Evolutionary conservation across 257 asterid genomes (phyloP).

Genomic region (Anisodus acutangulus): DNA sequence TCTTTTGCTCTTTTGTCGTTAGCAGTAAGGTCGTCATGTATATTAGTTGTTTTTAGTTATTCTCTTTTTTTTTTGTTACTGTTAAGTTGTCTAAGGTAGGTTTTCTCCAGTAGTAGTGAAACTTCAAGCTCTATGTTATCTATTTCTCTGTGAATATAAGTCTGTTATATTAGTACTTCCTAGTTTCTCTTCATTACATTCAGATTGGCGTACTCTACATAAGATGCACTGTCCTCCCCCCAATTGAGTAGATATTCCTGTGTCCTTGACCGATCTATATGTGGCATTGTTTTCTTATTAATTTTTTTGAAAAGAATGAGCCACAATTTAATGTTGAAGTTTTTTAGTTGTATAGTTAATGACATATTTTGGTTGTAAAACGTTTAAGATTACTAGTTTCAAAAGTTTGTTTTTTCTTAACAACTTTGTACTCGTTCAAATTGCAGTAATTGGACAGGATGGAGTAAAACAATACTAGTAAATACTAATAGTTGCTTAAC

Average conservation of each 20-base stretch:
- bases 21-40: conserved; percentile 40
- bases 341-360: not conserved
- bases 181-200: not conserved
- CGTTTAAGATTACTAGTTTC: not conserved
- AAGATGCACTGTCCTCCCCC: not conserved
- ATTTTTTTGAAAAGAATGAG: not conserved
- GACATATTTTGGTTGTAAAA: not conserved
- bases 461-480: not conserved
- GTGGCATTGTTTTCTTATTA: not conserved
- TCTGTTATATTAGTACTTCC: not conserved
- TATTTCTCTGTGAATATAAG: conserved; percentile 15
- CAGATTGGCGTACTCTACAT: not conserved
- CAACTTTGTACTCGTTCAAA: not conserved
- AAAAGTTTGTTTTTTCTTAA: not conserved
- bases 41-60: conserved; percentile 32
- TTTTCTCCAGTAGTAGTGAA: not conserved
- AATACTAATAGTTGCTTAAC: not conserved
- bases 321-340: not conserved
- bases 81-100: conserved; percentile 10
- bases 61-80: not conserved
- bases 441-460: not conserved
- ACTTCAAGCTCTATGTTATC: not conserved
- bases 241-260: not conserved
- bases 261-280: not conserved
- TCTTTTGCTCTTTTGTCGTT: conserved; percentile 18